These are phyloP conservation scores for Tuber umbilicatum DNA, from an alignment of 495 filamentous ascomycete species.

Conservation along the genomic window DNA sequence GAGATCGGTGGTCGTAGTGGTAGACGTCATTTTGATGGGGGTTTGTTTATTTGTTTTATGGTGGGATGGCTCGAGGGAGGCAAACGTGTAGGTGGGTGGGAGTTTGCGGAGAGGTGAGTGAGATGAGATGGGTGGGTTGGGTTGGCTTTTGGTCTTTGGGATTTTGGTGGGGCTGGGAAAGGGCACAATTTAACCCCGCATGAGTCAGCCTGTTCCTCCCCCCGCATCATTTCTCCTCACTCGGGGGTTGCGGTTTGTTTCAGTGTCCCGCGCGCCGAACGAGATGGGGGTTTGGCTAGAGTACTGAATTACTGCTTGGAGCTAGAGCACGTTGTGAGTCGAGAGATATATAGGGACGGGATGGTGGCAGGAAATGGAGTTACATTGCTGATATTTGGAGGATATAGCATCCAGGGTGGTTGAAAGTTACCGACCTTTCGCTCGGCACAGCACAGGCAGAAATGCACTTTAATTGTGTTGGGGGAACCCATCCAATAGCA, in stretches of 20 bases:
- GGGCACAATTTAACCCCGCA: neutral
- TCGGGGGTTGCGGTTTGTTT: neutral
- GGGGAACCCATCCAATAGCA: neutral
- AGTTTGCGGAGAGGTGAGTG: neutral
- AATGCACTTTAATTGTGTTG: neutral
- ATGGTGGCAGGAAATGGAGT: neutral
- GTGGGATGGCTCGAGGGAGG: neutral
- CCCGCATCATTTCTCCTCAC: neutral
- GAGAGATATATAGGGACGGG: neutral
- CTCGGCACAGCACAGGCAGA: neutral
- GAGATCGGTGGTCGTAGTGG: constrained; percentile 34
- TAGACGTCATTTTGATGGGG: constrained; percentile 16
- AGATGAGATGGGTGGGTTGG: neutral
- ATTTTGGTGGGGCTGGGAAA: neutral
- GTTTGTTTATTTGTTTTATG: neutral
- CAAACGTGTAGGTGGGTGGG: neutral
- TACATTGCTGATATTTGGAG: neutral
- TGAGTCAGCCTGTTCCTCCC: neutral
- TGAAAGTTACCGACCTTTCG: neutral
- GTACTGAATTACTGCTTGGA: neutral
- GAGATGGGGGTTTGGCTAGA: neutral
- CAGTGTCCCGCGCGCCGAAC: neutral
- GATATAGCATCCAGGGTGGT: neutral
- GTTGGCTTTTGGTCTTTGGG: neutral
- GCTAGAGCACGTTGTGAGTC: neutral